These are phyloP conservation scores for Calocybe gangraenosa DNA, from an alignment of 768 basidiomycete species.

Conservation along the genomic window DNA sequence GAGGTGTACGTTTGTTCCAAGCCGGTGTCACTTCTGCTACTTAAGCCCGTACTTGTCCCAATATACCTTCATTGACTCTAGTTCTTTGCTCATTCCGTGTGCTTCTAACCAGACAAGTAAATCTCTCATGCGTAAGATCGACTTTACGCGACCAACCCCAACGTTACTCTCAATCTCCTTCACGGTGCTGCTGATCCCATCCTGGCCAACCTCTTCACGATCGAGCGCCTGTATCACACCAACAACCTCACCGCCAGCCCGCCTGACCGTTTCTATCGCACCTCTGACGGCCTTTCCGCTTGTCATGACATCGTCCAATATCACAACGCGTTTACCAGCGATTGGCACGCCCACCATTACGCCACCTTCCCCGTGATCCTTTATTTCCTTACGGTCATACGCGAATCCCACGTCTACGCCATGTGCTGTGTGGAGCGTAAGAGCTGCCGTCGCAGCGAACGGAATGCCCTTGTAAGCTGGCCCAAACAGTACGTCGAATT, in stretches of 20 bases:
- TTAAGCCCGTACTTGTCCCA: constrained; percentile 69
- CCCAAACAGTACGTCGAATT: constrained; percentile 86
- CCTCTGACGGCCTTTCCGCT: constrained; percentile 84
- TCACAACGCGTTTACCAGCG: constrained; percentile 75
- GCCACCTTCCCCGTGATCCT: constrained; percentile 96
- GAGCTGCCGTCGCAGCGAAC: constrained; percentile 80
- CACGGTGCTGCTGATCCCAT: constrained; percentile 67
- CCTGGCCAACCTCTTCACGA: constrained; percentile 78
- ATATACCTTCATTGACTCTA: constrained; percentile 75
- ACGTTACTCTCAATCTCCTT: constrained; percentile 76
- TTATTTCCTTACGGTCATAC: constrained; percentile 93
- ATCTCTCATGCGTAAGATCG: constrained; percentile 83
- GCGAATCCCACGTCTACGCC: constrained; percentile 69
- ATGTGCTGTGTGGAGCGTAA: constrained; percentile 67
- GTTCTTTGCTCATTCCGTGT: constrained; percentile 59
- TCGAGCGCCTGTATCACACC: constrained; percentile 88
- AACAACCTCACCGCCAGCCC: constrained; percentile 74
- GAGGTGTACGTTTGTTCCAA: too few species aligned
- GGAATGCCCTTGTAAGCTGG: constrained; percentile 98
- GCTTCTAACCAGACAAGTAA: constrained; percentile 78
- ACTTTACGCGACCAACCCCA: constrained; percentile 66
- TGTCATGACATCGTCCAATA: constrained; percentile 97
- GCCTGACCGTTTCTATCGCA: constrained; percentile 69
- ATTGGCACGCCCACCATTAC: constrained; percentile 82
- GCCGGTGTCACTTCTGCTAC: constrained; percentile 9